These are phyloP conservation scores for Coemansia sp. DNA, from an alignment of 192 early-diverging fungal species.

Conservation along the genomic window DNA sequence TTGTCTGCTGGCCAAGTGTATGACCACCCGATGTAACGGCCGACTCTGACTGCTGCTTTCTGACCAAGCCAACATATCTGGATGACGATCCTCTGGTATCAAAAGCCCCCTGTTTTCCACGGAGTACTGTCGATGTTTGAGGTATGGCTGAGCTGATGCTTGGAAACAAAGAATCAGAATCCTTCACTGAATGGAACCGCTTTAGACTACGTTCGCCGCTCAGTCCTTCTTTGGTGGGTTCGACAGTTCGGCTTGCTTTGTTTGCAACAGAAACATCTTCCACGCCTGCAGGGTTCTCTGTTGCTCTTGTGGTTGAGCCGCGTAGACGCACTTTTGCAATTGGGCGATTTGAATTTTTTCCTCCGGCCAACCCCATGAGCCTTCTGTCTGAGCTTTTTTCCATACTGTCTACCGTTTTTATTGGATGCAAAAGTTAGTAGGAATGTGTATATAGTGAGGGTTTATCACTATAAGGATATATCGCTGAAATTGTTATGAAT, in stretches of 20 bases:
- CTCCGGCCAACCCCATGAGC: neutral
- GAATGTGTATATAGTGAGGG: neutral
- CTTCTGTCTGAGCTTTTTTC: neutral
- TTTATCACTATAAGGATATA: neutral
- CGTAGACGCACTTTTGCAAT: neutral
- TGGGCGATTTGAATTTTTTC: neutral
- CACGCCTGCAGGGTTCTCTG: neutral
- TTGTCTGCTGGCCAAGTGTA: conserved; percentile 1
- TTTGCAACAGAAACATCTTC: neutral
- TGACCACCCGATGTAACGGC: neutral
- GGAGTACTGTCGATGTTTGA: neutral
- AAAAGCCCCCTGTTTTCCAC: neutral
- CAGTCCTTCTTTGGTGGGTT: neutral
- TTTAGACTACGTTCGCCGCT: conserved; percentile 14
- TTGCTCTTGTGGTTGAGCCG: neutral
- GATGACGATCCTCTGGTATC: conserved; percentile 3
- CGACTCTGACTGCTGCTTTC: conserved; percentile 38
- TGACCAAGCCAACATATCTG: conserved; percentile 11
- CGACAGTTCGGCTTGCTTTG: neutral
- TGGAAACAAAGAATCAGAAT: conserved; percentile 6
- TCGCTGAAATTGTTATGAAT: neutral
- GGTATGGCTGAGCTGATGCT: neutral
- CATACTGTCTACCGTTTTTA: neutral
- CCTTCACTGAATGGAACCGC: conserved; percentile 22
- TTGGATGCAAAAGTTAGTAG: neutral